Conservation (phyloP, 1,284 basidiomycete genomes). For the Exsudoporus floridanus region DNA sequence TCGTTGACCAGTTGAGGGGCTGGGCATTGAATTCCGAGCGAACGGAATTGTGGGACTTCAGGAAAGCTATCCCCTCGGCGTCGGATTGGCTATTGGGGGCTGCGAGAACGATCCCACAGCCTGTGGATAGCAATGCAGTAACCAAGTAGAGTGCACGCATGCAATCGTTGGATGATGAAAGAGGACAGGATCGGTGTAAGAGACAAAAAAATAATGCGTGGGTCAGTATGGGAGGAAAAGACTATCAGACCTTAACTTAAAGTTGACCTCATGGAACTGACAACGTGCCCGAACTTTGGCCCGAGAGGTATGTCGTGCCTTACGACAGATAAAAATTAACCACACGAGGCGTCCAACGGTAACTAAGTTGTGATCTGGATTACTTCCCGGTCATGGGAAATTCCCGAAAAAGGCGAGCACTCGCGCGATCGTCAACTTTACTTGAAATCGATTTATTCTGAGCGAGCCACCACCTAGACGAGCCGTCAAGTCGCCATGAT, state of each 20-base stretch:
- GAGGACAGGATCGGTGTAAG: constrained; percentile 4
- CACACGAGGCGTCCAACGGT: not conserved
- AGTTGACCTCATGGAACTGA: not conserved
- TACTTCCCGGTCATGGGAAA: no score
- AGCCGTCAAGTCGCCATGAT: no score
- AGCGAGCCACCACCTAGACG: no score
- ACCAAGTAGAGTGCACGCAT: constrained; percentile 10
- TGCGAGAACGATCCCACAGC: constrained; percentile 4
- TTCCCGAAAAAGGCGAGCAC: no score
- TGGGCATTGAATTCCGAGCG: constrained; percentile 44
- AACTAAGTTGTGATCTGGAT: not conserved
- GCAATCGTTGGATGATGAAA: not conserved
- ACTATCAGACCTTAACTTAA: not conserved
- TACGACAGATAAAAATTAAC: constrained; percentile 4
- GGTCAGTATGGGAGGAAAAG: not conserved
- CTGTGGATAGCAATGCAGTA: constrained; percentile 2
- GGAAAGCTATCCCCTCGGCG: constrained; percentile 33
- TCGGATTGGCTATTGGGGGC: not conserved
- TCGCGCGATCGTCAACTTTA: no score
- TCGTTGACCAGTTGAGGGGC: constrained; percentile 47
- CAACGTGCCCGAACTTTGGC: not conserved
- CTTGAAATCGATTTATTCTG: no score
- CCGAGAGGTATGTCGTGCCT: constrained; percentile 8
- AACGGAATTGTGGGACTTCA: constrained; percentile 48
- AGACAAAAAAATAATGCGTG: not conserved